Evolutionary conservation across 257 asterid genomes (phyloP), one percentile per base, ranked within the genome.

Genomic region (Rauvolfia tetraphylla): DNA sequence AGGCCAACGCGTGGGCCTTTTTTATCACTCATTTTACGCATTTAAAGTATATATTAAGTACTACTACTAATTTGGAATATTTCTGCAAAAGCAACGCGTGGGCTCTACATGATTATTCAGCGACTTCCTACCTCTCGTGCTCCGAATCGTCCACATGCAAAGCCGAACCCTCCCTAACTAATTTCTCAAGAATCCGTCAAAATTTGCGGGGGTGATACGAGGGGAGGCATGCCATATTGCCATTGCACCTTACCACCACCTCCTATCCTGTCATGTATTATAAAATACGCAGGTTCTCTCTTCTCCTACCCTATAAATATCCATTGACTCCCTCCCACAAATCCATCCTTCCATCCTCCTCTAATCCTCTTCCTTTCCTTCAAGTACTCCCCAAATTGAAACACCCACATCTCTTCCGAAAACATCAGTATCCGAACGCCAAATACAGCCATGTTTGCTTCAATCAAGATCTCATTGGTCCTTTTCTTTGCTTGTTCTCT

Each of bases 401-500:
- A 38, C 54, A n/a, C 58, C 59, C n/a, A 29, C 0, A 6, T 34
- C 7, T 53, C 67, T 34, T 39, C 20, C 17, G 18, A 4, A 9
- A 14, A 1, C 56, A 22, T 33, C 3, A 29, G 25, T 69, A n/a
- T n/a, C n/a, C n/a, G n/a, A n/a, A n/a, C n/a, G n/a, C n/a, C n/a
- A n/a, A n/a, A 59, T 22, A 77, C 31, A 38, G 23, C 18, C 78
- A 89, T 90, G 93, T 84, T 83, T 68, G 81, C 88, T 73, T 80
- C 96, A 68, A 76, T 82, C 69, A 87, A 85, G 75, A 38, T 84
- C 46, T n/a, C 83, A 3, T 75, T 87, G 70, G n/a, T 85, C 75
- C 66, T 87, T 65, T 81, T 80, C 80, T 71, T 85, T 51, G 82
- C 86, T 22, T 81, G 78, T 59, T 79, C 86, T 58, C 86, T 88